These are phyloP conservation scores for Paracamarosporium sp. DNA, from an alignment of 2,329 filamentous ascomycete genomes.

Conservation along the genomic window DNA sequence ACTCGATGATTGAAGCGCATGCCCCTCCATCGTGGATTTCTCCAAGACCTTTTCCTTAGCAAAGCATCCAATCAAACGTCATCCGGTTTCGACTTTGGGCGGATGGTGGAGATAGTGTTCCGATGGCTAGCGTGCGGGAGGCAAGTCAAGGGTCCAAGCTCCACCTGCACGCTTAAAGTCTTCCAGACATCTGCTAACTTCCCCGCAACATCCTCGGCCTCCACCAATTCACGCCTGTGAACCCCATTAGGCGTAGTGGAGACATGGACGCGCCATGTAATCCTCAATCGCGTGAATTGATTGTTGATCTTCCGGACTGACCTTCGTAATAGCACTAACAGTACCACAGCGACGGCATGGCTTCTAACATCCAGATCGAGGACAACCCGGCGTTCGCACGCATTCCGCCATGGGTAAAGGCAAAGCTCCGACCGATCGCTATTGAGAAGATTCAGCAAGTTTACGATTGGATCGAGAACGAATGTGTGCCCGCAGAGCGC, in stretches of 20 bases:
- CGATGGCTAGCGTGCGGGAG: not conserved
- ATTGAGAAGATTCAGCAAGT: slow-evolving; percentile 53
- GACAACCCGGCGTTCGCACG: slow-evolving; percentile 46
- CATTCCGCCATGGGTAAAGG: slow-evolving; percentile 55
- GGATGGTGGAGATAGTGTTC: slow-evolving; percentile 12
- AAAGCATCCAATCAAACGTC: slow-evolving; percentile 9
- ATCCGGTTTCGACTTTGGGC: not conserved
- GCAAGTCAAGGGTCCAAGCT: slow-evolving; percentile 23
- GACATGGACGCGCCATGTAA: slow-evolving; percentile 20
- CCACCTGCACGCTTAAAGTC: slow-evolving; percentile 29
- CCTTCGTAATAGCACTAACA: slow-evolving; percentile 10
- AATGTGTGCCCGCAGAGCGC: slow-evolving; percentile 53
- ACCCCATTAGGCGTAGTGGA: slow-evolving; percentile 20
- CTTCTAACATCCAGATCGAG: slow-evolving; percentile 27
- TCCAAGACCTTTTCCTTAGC: not conserved
- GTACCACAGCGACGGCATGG: slow-evolving; percentile 15
- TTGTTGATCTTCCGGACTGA: slow-evolving; percentile 12
- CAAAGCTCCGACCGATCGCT: slow-evolving; percentile 57
- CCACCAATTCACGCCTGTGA: slow-evolving; percentile 9
- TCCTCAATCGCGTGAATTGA: slow-evolving; percentile 9
- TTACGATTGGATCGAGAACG: slow-evolving; percentile 53
- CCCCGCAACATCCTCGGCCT: slow-evolving; percentile 32
- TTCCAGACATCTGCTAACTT: slow-evolving; percentile 19
- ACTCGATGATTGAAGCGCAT: not conserved
- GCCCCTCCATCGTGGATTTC: slow-evolving; percentile 13